phyloP scores from a whole-genome alignment of 371 early-diverging fungal genomes.

The Basidiobolus meristosporus region DNA sequence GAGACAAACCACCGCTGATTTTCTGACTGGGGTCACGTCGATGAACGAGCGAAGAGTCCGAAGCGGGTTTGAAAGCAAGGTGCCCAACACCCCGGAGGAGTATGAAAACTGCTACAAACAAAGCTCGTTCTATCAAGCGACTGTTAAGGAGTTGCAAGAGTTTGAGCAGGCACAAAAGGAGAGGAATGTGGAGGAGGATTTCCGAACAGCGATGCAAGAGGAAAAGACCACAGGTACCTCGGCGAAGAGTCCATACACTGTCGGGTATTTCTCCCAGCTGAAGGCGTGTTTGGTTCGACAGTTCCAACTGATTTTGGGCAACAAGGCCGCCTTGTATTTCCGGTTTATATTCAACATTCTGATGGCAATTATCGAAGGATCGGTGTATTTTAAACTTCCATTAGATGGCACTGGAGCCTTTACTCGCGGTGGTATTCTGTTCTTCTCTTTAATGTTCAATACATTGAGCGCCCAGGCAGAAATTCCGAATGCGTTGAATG shows the following conservation, averaged over 20 bases:
- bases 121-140: constrained; percentile 11
- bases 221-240: constrained; percentile 29
- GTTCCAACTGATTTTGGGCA: constrained; percentile 25
- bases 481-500: constrained; percentile 21
- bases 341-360: too few relatives aligned
- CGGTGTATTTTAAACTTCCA: constrained; percentile 32
- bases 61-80: constrained; percentile 23
- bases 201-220: constrained; percentile 25
- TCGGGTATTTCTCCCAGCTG: constrained; percentile 36
- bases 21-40: constrained; percentile 45
- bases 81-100: constrained; percentile 17
- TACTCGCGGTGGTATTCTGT: constrained; percentile 43
- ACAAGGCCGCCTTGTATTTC: too few relatives aligned
- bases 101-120: constrained; percentile 19
- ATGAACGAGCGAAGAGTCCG: constrained; percentile 29
- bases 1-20: constrained; percentile 54
- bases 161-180: constrained; percentile 13
- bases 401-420: constrained; percentile 25
- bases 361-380: constrained; percentile 36
- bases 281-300: constrained; percentile 33
- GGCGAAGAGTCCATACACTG: constrained; percentile 28
- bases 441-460: constrained; percentile 29
- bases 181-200: constrained; percentile 10
- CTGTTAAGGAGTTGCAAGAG: constrained; percentile 13
- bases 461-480: constrained; percentile 25